phyloP scores from a whole-genome alignment of 2,329 filamentous ascomycete species.

The Aspergillus sp. region DNA sequence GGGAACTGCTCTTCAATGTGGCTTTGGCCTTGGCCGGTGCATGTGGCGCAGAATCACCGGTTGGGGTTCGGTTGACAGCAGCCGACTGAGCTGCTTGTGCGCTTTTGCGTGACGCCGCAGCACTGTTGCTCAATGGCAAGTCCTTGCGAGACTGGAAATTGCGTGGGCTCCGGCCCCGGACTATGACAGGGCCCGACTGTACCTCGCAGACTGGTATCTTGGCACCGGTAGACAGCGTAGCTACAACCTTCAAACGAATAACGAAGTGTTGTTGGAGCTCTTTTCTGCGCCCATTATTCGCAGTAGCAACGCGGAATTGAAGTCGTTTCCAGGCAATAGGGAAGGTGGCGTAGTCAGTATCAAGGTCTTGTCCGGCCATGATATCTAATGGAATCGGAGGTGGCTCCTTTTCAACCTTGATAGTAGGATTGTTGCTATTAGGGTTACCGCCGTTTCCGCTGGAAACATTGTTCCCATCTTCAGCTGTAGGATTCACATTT shows the following conservation, averaged over 20 bases:
- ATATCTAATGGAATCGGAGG: conserved; percentile 73
- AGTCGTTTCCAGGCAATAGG: conserved; percentile 92
- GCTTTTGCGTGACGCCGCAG: conserved; percentile 75
- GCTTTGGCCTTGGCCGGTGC: conserved; percentile 33
- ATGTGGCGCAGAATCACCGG: conserved; percentile 32
- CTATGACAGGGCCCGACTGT: conserved; percentile 86
- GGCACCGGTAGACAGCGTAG: conserved; percentile 77
- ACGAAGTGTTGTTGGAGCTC: conserved; percentile 97
- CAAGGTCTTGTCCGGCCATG: conserved; percentile 66
- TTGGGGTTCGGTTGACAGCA: conserved; percentile 35
- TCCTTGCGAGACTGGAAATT: conserved; percentile 96
- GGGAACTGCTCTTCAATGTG: conserved; percentile 37
- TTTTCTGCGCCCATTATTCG: conserved; percentile 92
- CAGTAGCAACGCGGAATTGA: conserved; percentile 92
- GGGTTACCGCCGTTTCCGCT: conserved; percentile 23
- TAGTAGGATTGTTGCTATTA: conserved; percentile 29
- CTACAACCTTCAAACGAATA: conserved; percentile 81
- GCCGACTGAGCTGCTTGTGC: conserved; percentile 44
- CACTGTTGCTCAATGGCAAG: conserved; percentile 79
- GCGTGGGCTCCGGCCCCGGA: conserved; percentile 85
- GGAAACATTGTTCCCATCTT: conserved; percentile 27
- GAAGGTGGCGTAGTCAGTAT: conserved; percentile 84
- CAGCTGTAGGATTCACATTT: conserved; percentile 56
- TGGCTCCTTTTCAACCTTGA: conserved; percentile 81
- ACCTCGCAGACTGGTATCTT: conserved; percentile 82